Percentiles rank a stretch among this genome's conserved stretches.
phyloP scores from a whole-genome alignment of 2,329 filamentous ascomycete genomes.

The Emericellopsis cladophorae region DNA sequence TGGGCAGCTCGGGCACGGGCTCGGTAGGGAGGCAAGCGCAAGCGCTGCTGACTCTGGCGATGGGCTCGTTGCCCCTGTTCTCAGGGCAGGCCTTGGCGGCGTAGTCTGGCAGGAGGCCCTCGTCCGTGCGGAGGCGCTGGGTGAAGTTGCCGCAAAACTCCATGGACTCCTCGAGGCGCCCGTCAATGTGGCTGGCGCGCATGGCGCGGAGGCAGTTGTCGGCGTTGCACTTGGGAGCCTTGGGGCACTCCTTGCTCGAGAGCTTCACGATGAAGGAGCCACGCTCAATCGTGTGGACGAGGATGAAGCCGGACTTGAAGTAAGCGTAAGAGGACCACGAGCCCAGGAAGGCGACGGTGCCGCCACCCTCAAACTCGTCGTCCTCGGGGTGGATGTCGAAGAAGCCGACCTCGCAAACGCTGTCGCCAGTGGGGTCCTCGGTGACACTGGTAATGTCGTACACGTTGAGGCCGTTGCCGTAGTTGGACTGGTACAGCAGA shows the following conservation, averaged over 20 bases:
- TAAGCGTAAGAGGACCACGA: constrained; percentile 31
- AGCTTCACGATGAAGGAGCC: constrained; percentile 23
- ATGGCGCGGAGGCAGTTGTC: constrained; percentile 11
- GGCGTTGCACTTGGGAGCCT: constrained; percentile 8
- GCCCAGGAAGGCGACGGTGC: constrained; percentile 21
- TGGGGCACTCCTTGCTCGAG: constrained; percentile 6
- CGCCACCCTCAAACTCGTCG: constrained; percentile 21
- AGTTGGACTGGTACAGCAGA: constrained; percentile 30
- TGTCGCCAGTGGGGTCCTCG: constrained; percentile 20
- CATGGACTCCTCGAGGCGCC: constrained; percentile 8
- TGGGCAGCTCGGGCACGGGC: constrained; percentile 9
- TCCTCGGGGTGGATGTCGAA: constrained; percentile 36
- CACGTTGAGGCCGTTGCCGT: constrained; percentile 25
- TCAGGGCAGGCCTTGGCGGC: constrained; percentile 7
- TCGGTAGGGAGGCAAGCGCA: constrained; percentile 10
- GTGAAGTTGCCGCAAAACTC: constrained; percentile 10
- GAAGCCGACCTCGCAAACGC: constrained; percentile 27
- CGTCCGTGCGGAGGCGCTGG: constrained; percentile 6
- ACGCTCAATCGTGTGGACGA: constrained; percentile 29
- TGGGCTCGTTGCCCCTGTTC: constrained; percentile 4
- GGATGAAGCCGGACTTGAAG: constrained; percentile 26
- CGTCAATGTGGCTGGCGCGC: constrained; percentile 6
- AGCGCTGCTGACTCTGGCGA: constrained; percentile 9
- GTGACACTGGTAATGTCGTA: constrained; percentile 16
- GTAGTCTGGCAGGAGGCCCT: constrained; percentile 7